Evolutionary conservation across 495 filamentous ascomycete species (phyloP), one percentile per base, ranked within the genome.

Genomic region (Penicillium roqueforti): DNA sequence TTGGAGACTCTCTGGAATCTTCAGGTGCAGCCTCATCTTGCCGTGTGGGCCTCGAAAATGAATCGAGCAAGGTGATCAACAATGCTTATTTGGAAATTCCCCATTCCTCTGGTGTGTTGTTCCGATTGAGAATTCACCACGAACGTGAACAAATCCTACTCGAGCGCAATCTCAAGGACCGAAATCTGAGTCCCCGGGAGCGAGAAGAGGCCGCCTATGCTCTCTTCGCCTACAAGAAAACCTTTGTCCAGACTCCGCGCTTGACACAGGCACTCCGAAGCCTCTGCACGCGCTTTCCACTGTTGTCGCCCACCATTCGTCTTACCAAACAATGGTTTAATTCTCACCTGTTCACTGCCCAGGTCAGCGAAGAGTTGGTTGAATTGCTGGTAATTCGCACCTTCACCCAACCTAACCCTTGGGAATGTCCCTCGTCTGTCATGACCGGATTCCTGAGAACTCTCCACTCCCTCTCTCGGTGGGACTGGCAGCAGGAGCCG

Each of bases 281-380:
- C 11, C 79, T 90, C 40, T 90, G 84, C 63, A 95, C 88, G 6
- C 82, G 90, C 22, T 87, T 89, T 57, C 88, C 91, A 2, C 74
- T 88, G 6, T 69, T 98, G 34, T 93, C 91, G 14, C 83, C 88
- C 1, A 88, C 89, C 4, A 87, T 96, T 50, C 87, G 92, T n/a
- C 77, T 97, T 5, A 73, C 89, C 32, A 97, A 97, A 69, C 76
- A 83, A 58, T 98, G 93, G 93, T 93, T 96, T 63, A 81, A 82
- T 57, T 78, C 79, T 1, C 93, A 98, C 59, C 83, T 93, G 38
- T 82, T 98, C 19, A 77, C 80, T 0, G 76, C 74, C 26, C 88
- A 96, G 58, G 74, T 97, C 63, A 77, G 76, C 26, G 84, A 90
- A 19, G 90, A 92, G 63, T 67, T 96, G 26, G 79, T 96, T 50